These are phyloP conservation scores for Colletotrichum higginsianum DNA, from an alignment of 2,329 filamentous ascomycete genomes.

Conservation along the genomic window DNA sequence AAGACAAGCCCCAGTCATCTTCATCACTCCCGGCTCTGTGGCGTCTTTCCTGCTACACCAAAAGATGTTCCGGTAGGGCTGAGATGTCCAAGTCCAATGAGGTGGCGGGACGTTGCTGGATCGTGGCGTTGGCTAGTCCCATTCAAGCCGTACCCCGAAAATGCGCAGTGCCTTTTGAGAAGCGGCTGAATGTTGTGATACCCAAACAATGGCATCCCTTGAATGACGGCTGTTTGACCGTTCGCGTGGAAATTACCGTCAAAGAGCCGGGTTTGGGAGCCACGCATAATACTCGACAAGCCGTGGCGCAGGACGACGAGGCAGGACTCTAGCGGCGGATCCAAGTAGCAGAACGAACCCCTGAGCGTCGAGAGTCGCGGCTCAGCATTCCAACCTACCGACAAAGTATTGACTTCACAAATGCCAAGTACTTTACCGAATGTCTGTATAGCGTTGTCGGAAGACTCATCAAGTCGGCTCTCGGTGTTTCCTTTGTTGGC, in stretches of 20 bases:
- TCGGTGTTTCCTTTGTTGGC: too few relatives aligned
- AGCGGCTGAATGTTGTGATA: background rate
- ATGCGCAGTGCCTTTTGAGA: background rate
- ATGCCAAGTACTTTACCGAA: too few relatives aligned
- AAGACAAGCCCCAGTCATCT: background rate
- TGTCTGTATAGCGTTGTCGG: too few relatives aligned
- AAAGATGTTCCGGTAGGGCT: background rate
- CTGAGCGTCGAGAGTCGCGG: too few relatives aligned
- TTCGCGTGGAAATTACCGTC: background rate
- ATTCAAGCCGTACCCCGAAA: constrained; percentile 11
- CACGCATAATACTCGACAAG: background rate
- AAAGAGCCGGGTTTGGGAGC: background rate
- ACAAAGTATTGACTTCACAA: too few relatives aligned
- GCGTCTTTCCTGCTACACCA: background rate
- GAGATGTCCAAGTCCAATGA: background rate
- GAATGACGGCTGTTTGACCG: background rate
- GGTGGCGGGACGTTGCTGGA: constrained; percentile 7
- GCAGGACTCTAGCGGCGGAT: background rate
- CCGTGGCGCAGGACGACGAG: too few relatives aligned
- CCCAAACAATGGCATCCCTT: background rate
- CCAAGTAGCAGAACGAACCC: too few relatives aligned
- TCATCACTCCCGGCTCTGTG: background rate
- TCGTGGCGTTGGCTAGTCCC: constrained; percentile 3
- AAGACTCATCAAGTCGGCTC: too few relatives aligned
- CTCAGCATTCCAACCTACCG: background rate